Evolutionary conservation across 1,139 yeast genomes (phyloP), one percentile per base, ranked within the genome.

Genomic region (Scheffersomyces lignicola): DNA sequence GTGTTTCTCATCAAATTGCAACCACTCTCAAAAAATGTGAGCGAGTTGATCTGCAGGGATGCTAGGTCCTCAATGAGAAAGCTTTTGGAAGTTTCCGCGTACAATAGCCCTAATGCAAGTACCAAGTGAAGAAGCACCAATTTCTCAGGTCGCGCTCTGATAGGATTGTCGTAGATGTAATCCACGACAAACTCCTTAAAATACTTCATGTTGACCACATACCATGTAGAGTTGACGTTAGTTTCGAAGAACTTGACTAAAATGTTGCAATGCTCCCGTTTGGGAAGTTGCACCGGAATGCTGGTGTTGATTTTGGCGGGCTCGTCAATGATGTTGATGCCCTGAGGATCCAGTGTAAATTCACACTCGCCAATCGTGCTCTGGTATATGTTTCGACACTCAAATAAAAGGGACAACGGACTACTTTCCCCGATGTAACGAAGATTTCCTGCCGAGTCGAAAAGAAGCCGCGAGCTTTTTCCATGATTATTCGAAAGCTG

Each of bases 11-110:
- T 41, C 3, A 66, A 36, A 15, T 51, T 48, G 35, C 57, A 41
- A 1, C 68, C 71, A 34, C 56, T 50, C 21, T 61, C 62, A 35
- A 62, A 61, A 35, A 53, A 63, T 5, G 49, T 32, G 3, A 24
- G 20, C 9, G 37, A 17, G 11, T 31, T 27, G 10, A 33, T 24
- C 7, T 15, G 21, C 1, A 18, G 18, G 7, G 34, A 24, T 22
- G 18, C 18, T 20, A 36, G 18, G 24, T 36, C 39, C n/a, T 30
- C 37, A 8, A 29, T 17, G 11, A 36, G 25, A 12, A 15, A 24
- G 20, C 31, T 31, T 3, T 26, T 18, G 14, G 39, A 26, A 10
- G 29, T 30, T 16, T 37, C 37, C 8, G 42, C 38, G 33, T 34
- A 41, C 12, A 41, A 18, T n/a, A 32, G 30, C 5, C 46, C 46